Percentiles rank a stretch among this genome's conserved stretches.
Evolutionary conservation across 1,284 basidiomycete species (phyloP).

Genomic region (Ustilago tritici): DNA sequence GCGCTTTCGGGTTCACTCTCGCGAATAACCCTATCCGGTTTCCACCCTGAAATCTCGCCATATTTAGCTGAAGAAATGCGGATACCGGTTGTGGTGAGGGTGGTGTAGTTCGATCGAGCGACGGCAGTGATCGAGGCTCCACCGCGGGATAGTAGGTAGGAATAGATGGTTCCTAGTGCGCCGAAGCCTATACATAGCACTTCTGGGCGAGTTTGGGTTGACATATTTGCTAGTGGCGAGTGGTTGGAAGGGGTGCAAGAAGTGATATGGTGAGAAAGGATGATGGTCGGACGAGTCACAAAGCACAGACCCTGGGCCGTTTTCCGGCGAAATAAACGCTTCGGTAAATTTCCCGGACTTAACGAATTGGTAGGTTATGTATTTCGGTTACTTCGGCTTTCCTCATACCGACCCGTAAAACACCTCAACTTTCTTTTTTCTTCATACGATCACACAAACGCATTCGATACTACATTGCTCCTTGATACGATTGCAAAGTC

Average conservation of each 20-base stretch:
- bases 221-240: not conserved
- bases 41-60: conserved; percentile 75
- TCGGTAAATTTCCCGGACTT: not conserved
- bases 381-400: conserved; percentile 19
- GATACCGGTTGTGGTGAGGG: conserved; percentile 73
- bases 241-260: not conserved
- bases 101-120: conserved; percentile 79
- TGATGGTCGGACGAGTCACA: not conserved
- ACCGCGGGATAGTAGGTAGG: conserved; percentile 76
- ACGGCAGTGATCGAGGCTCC: conserved; percentile 79
- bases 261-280: not conserved
- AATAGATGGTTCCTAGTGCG: conserved; percentile 74
- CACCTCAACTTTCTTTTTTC: not conserved
- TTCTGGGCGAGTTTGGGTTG: conserved; percentile 31
- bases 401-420: not conserved
- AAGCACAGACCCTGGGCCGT: no score
- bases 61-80: conserved; percentile 76
- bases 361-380: not conserved
- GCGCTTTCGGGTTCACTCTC: conserved; percentile 73
- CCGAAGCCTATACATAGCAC: conserved; percentile 73
- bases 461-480: no score
- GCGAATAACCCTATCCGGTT: conserved; percentile 76
- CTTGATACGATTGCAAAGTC: no score
- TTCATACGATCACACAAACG: no score
- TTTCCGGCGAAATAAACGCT: no score